These are phyloP conservation scores for Stromatinia cepivora DNA, from an alignment of 2,329 filamentous ascomycete genomes.

Conservation along the genomic window DNA sequence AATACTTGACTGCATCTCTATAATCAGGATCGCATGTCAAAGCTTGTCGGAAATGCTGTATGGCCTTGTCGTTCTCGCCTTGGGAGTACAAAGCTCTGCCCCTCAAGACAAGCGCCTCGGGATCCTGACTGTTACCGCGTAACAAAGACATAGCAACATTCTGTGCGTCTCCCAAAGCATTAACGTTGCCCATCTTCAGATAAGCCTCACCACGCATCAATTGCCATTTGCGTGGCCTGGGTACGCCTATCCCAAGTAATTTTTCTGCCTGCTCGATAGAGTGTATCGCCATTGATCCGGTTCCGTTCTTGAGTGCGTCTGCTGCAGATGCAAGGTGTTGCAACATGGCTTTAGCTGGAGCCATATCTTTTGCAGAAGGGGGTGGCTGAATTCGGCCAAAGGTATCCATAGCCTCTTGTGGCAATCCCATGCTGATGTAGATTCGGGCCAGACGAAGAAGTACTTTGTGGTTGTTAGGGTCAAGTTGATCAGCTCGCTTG, in stretches of 20 bases:
- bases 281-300: slow-evolving; percentile 88
- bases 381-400: slow-evolving; percentile 78
- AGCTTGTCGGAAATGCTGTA: slow-evolving; percentile 89
- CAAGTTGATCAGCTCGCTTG: slow-evolving; percentile 75
- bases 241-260: slow-evolving; percentile 70
- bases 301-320: slow-evolving; percentile 70
- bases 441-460: slow-evolving; percentile 85
- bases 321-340: slow-evolving; percentile 79
- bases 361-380: slow-evolving; percentile 81
- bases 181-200: slow-evolving; percentile 86
- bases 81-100: slow-evolving; percentile 86
- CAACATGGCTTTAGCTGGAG: slow-evolving; percentile 80
- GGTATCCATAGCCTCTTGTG: slow-evolving; percentile 81
- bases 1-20: slow-evolving; percentile 81
- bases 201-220: slow-evolving; percentile 90
- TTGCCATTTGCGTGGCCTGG: slow-evolving; percentile 88
- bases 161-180: slow-evolving; percentile 87
- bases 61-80: slow-evolving; percentile 92
- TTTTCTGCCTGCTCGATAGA: slow-evolving; percentile 89
- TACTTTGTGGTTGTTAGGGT: slow-evolving; percentile 85
- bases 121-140: slow-evolving; percentile 84
- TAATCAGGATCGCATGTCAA: slow-evolving; percentile 90
- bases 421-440: slow-evolving; percentile 82
- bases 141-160: slow-evolving; percentile 88
- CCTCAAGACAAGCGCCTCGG: slow-evolving; percentile 87